A percentile compares a stretch with the other conserved stretches of the same genome.
Evolutionary conservation across 352 stramenopile species (phyloP).

Genomic region (Pythium chondricola): DNA sequence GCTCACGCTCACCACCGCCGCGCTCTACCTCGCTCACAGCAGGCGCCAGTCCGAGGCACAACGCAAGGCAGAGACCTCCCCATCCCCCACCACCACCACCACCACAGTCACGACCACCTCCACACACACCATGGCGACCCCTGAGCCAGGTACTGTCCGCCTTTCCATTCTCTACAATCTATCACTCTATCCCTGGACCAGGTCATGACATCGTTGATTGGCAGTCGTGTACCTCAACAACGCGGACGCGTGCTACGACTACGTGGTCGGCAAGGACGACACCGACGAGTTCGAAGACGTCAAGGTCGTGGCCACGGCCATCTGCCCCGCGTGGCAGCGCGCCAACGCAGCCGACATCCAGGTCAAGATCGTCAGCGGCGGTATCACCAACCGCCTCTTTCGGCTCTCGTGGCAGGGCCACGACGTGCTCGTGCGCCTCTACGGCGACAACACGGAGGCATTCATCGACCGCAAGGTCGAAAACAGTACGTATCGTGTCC

Average conservation of each 20-base stretch:
- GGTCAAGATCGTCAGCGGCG: constrained; percentile 84
- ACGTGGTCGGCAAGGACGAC: constrained; percentile 50
- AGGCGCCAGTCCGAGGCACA: no score
- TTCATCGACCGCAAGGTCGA: constrained; percentile 91
- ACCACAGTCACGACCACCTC: not conserved
- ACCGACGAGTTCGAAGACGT: constrained; percentile 74
- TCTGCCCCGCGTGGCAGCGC: constrained; percentile 55
- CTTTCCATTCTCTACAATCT: not conserved
- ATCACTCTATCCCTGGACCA: not conserved
- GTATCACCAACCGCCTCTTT: constrained; percentile 93
- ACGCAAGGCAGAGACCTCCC: no score
- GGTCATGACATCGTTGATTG: no score
- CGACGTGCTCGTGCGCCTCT: constrained; percentile 85
- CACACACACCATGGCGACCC: not conserved
- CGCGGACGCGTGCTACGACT: constrained; percentile 60
- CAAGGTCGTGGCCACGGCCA: constrained; percentile 66
- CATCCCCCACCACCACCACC: constrained; percentile 7
- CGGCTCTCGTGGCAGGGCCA: constrained; percentile 64
- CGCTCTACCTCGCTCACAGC: constrained; percentile 35
- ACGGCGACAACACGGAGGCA: constrained; percentile 90
- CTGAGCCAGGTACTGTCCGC: not conserved
- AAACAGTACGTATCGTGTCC: constrained; percentile 87
- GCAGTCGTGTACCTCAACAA: constrained; percentile 83
- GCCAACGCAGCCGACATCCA: constrained; percentile 54
- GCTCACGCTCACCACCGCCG: constrained; percentile 52